Evolutionary conservation across 306 rosid genomes (phyloP).

Genomic region (Oemleria cerasiformis): DNA sequence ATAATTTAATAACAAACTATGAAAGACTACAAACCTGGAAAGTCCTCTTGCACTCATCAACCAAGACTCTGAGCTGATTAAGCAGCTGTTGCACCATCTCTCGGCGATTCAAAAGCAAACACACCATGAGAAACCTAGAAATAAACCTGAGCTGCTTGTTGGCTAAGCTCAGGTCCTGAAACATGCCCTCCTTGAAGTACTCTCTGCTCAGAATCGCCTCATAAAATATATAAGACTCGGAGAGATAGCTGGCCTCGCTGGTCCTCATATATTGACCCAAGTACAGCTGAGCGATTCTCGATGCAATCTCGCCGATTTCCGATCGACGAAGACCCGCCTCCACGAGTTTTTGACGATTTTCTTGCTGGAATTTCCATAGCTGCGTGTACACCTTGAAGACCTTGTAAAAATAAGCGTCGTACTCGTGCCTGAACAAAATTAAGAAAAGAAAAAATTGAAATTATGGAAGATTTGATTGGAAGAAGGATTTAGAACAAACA

Average conservation of each 20-base stretch:
- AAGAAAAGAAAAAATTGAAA: not conserved
- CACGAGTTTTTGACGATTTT: slow-evolving; percentile 82
- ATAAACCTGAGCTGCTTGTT: slow-evolving; percentile 79
- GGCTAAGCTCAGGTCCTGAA: slow-evolving; percentile 70
- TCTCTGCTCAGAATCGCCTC: slow-evolving; percentile 87
- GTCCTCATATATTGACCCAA: slow-evolving; percentile 91
- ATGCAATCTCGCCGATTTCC: slow-evolving; percentile 95
- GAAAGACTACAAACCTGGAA: slow-evolving; percentile 52
- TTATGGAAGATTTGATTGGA: not conserved
- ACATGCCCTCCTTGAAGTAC: slow-evolving; percentile 79
- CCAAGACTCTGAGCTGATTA: slow-evolving; percentile 63
- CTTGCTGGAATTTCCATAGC: slow-evolving; percentile 93
- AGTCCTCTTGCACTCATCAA: slow-evolving; percentile 83
- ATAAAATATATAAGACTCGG: slow-evolving; percentile 79
- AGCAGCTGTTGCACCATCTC: slow-evolving; percentile 75
- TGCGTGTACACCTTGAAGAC: slow-evolving; percentile 92
- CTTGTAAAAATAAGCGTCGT: slow-evolving; percentile 80
- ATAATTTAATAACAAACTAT: not conserved
- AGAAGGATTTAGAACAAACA: too few relatives aligned
- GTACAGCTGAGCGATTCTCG: slow-evolving; percentile 88
- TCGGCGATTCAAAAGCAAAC: slow-evolving; percentile 68
- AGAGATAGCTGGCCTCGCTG: slow-evolving; percentile 77
- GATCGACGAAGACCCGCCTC: slow-evolving; percentile 80
- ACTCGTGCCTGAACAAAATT: slow-evolving; percentile 39
- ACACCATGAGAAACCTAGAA: slow-evolving; percentile 79